phyloP scores from a whole-genome alignment of 116 monocot genomes.

The Cymodocea nodosa region DNA sequence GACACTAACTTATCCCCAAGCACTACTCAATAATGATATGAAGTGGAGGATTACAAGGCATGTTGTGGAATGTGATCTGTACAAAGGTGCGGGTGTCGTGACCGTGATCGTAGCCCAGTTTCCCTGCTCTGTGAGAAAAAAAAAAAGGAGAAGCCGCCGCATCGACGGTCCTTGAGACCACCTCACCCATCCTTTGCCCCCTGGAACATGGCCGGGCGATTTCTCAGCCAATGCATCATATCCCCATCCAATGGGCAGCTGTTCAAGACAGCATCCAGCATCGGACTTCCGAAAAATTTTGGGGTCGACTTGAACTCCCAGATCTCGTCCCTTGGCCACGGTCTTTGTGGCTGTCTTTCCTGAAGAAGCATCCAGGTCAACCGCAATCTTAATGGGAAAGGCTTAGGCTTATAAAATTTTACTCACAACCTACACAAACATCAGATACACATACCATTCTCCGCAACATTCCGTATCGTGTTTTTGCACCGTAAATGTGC shows the following conservation, averaged over 20 bases:
- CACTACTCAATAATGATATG: conserved; percentile 5
- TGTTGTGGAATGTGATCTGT: conserved; percentile 2
- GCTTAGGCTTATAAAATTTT: no score
- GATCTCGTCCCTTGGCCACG: conserved; percentile 91
- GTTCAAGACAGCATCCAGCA: conserved; percentile 81
- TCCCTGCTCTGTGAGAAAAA: not conserved
- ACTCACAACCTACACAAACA: not conserved
- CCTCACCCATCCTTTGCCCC: conserved; percentile 42
- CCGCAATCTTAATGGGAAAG: no score
- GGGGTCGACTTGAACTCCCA: conserved; percentile 63
- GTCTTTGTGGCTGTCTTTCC: conserved; percentile 90
- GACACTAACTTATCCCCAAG: conserved; percentile 4
- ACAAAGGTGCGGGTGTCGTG: conserved; percentile 1
- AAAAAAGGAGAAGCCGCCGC: not conserved
- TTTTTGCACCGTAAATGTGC: conserved; percentile 66
- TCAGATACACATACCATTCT: conserved; percentile 73
- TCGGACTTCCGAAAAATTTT: conserved; percentile 72
- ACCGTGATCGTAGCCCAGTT: not conserved
- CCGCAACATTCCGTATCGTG: conserved; percentile 60
- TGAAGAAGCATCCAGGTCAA: conserved; percentile 8
- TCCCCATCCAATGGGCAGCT: conserved; percentile 74
- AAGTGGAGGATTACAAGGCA: not conserved
- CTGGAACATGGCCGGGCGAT: conserved; percentile 46
- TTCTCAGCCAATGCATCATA: conserved; percentile 89
- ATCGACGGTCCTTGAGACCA: not conserved